These are phyloP conservation scores for Tetradesmus obliquus DNA, from an alignment of 139 green algal species.

Conservation along the genomic window DNA sequence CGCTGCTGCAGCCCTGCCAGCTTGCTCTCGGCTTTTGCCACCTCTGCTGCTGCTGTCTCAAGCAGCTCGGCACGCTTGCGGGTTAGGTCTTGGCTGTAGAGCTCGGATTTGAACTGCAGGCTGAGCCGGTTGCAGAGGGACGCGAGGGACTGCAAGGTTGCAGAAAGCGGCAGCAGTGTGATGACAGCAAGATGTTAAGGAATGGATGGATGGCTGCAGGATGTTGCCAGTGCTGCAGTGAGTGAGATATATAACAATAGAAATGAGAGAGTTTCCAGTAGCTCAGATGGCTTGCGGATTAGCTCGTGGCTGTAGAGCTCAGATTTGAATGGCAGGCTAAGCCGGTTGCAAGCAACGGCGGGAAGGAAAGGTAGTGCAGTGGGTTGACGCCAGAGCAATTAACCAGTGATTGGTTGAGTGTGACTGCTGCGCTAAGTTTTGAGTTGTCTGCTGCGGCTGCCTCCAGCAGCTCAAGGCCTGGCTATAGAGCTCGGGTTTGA, in stretches of 20 bases:
- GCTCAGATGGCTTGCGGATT: background rate
- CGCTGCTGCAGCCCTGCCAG: background rate
- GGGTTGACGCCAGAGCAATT: no score
- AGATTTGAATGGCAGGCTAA: constrained; percentile 1
- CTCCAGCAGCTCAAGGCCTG: background rate
- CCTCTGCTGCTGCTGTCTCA: background rate
- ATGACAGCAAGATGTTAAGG: background rate
- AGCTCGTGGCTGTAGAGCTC: background rate
- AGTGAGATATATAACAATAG: no score
- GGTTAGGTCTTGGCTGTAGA: background rate
- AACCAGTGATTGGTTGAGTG: no score
- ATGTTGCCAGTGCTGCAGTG: no score
- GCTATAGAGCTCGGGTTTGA: background rate
- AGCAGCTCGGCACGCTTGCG: constrained; percentile 25
- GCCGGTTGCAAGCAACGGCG: background rate
- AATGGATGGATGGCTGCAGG: no score
- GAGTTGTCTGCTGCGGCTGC: no score
- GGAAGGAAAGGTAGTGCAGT: no score
- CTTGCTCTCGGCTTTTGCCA: background rate
- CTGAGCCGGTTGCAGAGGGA: background rate
- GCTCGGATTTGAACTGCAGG: background rate
- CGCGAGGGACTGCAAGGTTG: background rate
- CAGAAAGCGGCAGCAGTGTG: background rate
- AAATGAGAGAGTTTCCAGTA: constrained; percentile 5
- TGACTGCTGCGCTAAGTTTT: no score